Evolutionary conservation across 2,329 filamentous ascomycete genomes (phyloP).

Genomic region (Fonsecaea nubica): DNA sequence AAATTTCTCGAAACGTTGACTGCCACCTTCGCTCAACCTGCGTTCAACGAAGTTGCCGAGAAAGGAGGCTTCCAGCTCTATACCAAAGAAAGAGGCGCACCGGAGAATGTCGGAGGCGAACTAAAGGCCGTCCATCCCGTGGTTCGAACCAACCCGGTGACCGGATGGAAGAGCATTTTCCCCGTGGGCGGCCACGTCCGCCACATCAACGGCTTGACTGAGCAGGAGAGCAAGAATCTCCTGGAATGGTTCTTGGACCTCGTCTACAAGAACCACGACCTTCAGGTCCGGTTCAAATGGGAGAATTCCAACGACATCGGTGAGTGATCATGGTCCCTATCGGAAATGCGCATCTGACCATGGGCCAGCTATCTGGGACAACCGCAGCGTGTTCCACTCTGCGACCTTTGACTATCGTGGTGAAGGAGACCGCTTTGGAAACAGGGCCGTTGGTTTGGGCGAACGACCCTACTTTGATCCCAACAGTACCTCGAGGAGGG

Average conservation of each 20-base stretch:
- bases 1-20: conserved; percentile 66
- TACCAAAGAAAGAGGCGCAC: conserved; percentile 57
- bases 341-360: neutral
- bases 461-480: conserved; percentile 47
- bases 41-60: conserved; percentile 58
- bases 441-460: conserved; percentile 46
- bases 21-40: conserved; percentile 59
- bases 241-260: conserved; percentile 53
- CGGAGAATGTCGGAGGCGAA: conserved; percentile 61
- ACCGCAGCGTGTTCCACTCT: conserved; percentile 44
- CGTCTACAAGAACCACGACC: conserved; percentile 58
- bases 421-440: conserved; percentile 42
- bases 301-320: conserved; percentile 56
- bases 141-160: conserved; percentile 68
- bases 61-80: conserved; percentile 45
- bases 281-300: conserved; percentile 60
- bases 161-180: conserved; percentile 66
- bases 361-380: conserved; percentile 46
- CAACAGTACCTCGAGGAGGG: conserved; percentile 39
- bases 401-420: conserved; percentile 46
- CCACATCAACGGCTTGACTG: conserved; percentile 53
- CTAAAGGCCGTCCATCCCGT: conserved; percentile 62
- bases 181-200: conserved; percentile 51
- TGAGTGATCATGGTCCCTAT: conserved; percentile 35
- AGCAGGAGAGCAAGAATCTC: conserved; percentile 52